These are phyloP conservation scores for Pichia deserticola DNA, from an alignment of 805 yeast species.

Conservation along the genomic window DNA sequence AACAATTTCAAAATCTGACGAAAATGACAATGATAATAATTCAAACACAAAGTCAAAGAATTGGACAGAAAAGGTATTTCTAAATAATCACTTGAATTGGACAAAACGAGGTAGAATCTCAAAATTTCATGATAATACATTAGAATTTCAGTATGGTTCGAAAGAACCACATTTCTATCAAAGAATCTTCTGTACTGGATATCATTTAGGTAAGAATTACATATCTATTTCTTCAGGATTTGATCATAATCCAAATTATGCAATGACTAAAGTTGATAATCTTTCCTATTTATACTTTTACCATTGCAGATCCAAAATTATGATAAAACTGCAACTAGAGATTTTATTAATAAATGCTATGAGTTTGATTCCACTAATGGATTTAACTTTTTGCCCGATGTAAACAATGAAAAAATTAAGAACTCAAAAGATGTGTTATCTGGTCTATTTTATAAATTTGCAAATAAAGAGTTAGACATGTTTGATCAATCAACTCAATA, in stretches of 20 bases:
- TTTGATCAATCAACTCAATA: not conserved
- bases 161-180: conserved; percentile 27
- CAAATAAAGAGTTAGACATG: conserved; percentile 7
- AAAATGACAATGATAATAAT: not conserved
- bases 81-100: conserved; percentile 25
- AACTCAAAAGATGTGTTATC: conserved; percentile 2
- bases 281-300: conserved; percentile 30
- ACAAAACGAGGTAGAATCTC: conserved; percentile 25
- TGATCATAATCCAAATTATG: conserved; percentile 13
- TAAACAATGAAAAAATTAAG: not conserved
- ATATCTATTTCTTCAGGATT: conserved; percentile 29
- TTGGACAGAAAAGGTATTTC: conserved; percentile 20
- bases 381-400: conserved; percentile 5
- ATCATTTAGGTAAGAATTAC: conserved; percentile 27
- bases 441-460: conserved; percentile 11
- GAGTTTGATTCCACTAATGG: conserved; percentile 10
- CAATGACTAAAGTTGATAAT: conserved; percentile 14
- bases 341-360: conserved; percentile 9
- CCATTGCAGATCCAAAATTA: conserved; percentile 35
- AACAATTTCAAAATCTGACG: not conserved
- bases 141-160: conserved; percentile 29
- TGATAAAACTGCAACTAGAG: conserved; percentile 10
- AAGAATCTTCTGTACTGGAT: conserved; percentile 44
- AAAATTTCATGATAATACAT: conserved; percentile 21
- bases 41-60: not conserved